Evolutionary conservation across 2,329 filamentous ascomycete genomes (phyloP), one percentile per base, ranked within the genome.

Genomic region (Pyricularia pennisetigena): DNA sequence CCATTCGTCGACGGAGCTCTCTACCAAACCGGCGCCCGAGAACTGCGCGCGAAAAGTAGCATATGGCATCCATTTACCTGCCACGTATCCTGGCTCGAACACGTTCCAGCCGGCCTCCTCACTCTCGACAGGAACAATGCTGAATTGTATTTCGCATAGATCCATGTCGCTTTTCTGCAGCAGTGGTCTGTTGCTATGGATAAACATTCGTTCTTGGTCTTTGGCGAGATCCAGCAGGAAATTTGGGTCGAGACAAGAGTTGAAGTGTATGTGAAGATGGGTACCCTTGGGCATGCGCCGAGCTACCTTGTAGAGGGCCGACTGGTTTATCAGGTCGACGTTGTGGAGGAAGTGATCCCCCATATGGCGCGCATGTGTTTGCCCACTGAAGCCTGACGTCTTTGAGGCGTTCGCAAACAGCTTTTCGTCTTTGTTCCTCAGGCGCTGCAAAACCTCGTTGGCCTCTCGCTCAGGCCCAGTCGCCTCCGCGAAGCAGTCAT

Each of bases 241-340:
- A 1, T 80, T 75, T 10, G 90, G 88, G 16, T 82, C 79, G 4
- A 93, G 79, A 70, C 90, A 91, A n/a, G 90, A 85, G 75, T 93
- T 93, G 81, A 91, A 93, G 76, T 93, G 90, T 28, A 92, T 85
- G 75, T 93, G 90, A 28, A 93, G 80, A 74, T 93, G 88, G 0
- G 85, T 84, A 2, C 90, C 90, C 76, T 93, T 93, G 61, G 90
- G 90, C 80, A 91, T 84, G 68, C 76, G 74, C 35, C 79, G 79
- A 6, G 87, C 84, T 29, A 90, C 82, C 30, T 80, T 72, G 72
- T 88, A 86, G 16, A 93, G 74, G 62, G 79, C 76, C 9, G 89
- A 91, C 64, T 81, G 67, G 54, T 82, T 76, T 71, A 90, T 86
- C 59, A 86, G 75, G 67, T 82, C 76, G 63, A 80, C 75, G 72